Evolutionary conservation across 768 basidiomycete genomes (phyloP).

Genomic region (Rhodosporidiobolus odoratus): DNA sequence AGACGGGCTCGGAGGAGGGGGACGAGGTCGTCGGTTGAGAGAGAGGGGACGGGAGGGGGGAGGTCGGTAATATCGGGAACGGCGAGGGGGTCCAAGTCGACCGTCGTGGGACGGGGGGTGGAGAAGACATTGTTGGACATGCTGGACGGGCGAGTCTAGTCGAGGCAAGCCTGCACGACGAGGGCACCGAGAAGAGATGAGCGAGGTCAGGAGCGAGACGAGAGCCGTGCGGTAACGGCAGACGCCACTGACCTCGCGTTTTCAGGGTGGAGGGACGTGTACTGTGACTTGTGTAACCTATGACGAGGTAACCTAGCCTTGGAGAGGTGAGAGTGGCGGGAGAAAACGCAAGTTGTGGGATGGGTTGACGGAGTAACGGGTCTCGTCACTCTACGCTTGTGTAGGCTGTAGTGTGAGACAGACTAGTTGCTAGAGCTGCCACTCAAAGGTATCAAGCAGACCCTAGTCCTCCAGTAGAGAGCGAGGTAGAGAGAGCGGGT

Average conservation of each 20-base stretch:
- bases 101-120: not conserved
- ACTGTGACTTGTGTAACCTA: too few relatives aligned
- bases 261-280: not conserved
- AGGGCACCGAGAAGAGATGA: not conserved
- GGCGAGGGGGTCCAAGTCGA: slow-evolving; percentile 34
- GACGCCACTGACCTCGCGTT: not conserved
- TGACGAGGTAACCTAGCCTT: too few relatives aligned
- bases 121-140: slow-evolving; percentile 2
- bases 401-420: not conserved
- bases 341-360: not conserved
- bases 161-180: not conserved
- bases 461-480: not conserved
- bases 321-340: not conserved
- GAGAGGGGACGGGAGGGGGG: slow-evolving; percentile 55
- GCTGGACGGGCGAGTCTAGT: not conserved
- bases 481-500: too few relatives aligned
- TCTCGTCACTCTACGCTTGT: not conserved
- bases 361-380: not conserved
- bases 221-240: too few relatives aligned
- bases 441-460: too few relatives aligned
- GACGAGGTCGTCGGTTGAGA: slow-evolving; percentile 73
- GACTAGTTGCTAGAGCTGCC: too few relatives aligned
- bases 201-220: not conserved
- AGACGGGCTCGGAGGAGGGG: slow-evolving; percentile 80
- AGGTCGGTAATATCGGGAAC: slow-evolving; percentile 57